phyloP scores from a whole-genome alignment of 257 asterid species.

The Gentiana straminea region DNA sequence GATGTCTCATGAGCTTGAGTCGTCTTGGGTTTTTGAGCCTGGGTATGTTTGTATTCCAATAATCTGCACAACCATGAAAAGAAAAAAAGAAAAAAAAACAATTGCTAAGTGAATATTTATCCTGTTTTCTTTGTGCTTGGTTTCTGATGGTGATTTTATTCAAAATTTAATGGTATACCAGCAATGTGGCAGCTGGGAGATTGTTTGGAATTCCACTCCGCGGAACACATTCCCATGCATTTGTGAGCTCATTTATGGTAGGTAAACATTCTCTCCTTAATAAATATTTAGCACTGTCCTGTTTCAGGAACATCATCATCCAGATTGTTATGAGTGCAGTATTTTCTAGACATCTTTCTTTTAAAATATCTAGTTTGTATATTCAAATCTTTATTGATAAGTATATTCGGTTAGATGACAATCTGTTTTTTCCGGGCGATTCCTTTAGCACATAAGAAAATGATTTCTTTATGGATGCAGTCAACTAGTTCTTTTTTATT shows the following conservation, averaged over 20 bases:
- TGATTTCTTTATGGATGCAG: too few species aligned
- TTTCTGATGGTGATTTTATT: neutral
- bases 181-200: conserved; percentile 98
- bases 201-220: conserved; percentile 98
- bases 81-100: neutral
- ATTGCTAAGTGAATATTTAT: neutral
- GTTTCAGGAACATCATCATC: neutral
- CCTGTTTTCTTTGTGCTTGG: neutral
- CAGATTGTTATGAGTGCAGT: neutral
- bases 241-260: conserved; percentile 96
- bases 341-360: too few species aligned
- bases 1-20: too few species aligned
- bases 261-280: conserved; percentile 10
- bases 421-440: neutral
- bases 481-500: too few species aligned
- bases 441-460: too few species aligned
- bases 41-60: too few species aligned
- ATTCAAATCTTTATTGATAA: neutral
- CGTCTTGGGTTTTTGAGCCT: too few species aligned
- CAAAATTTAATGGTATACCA: conserved; percentile 31
- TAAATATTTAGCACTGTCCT: neutral
- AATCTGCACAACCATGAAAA: neutral
- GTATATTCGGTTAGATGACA: neutral
- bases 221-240: conserved; percentile 99
- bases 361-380: neutral